Conservation (phyloP, 1,284 basidiomycete genomes). For the Phellopilus nigrolimitatus region DNA sequence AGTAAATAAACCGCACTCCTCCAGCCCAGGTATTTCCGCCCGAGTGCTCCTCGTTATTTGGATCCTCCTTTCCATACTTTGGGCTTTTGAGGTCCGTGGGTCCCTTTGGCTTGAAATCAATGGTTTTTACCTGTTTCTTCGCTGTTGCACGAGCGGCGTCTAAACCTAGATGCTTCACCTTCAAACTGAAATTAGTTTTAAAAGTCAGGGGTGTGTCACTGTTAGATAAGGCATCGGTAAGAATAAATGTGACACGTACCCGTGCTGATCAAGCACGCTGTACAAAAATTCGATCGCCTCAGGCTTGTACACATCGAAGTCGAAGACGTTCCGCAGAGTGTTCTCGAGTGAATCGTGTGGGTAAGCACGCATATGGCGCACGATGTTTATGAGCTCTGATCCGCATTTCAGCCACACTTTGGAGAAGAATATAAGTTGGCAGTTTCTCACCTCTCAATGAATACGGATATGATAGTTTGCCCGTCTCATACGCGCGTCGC, state of each 20-base stretch:
- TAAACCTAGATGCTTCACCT: conserved; percentile 48
- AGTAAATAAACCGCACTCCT: conserved; percentile 39
- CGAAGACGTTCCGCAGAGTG: conserved; percentile 58
- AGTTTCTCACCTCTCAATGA: conserved; percentile 51
- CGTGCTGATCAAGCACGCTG: conserved; percentile 53
- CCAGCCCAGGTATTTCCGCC: conserved; percentile 62
- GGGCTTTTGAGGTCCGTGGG: conserved; percentile 43
- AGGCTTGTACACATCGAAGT: conserved; percentile 62
- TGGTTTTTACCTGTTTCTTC: conserved; percentile 46
- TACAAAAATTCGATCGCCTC: conserved; percentile 58
- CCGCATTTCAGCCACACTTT: background rate
- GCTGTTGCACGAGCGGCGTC: conserved; percentile 49
- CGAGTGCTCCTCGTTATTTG: conserved; percentile 45
- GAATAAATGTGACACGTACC: conserved; percentile 34
- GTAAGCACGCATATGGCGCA: conserved; percentile 57
- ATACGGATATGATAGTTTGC: conserved; percentile 57
- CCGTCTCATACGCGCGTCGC: conserved; percentile 50
- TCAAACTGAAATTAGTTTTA: conserved; percentile 45
- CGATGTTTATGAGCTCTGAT: conserved; percentile 58
- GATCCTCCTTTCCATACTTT: conserved; percentile 58
- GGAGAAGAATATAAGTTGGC: conserved; percentile 11
- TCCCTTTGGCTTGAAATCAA: conserved; percentile 51
- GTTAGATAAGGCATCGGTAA: background rate
- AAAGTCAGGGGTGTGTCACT: background rate
- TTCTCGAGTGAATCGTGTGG: conserved; percentile 51